Base-by-base conservation (phyloP, 345 rosid species). In the Cardamine occulta region DNA sequence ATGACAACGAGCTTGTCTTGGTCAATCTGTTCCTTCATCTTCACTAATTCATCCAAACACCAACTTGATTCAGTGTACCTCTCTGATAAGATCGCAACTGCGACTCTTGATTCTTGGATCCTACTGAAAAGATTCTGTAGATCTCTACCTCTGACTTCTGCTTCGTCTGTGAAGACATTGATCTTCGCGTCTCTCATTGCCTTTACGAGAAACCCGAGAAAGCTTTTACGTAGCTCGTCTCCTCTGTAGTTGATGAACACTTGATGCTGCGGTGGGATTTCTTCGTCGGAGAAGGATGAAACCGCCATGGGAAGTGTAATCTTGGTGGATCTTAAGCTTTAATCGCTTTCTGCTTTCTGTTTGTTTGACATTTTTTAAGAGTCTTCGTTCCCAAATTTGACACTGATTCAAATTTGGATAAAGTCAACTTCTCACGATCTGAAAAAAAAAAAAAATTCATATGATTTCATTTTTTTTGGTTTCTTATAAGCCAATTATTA, bases 11-110 rank as follows among this genome's bases (percentile, higher is more conserved):
- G 76, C 19, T 37, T 39, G 18, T 8, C 49, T 72, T 49, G 19
- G 2, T 74, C 63, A 31, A 64, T 45, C 54, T 6, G 35, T 42
- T 64, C 63, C 9, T 54, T 55, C 45, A 74, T 74, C 65, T 53
- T 74, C 34, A 45, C 63, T 3, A 74, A 18, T 23, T 74, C 71
- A 44, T 74, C 70, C 64, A 74, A 55, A 21, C 77, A 74, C 77
- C 77, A 64, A 3, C 29, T 6, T 0, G 78, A 74, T 13, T 74
- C 65, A 0, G 72, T 55, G 59, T 74, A 65, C 11, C 72, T 64
- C 14, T 56, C 54, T 0, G 78, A 74, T 2, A 74, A 44, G 34
- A 74, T 65, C 6, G 58, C 72, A 6, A 74, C 26, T 0, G 78
- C 78, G 4, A 74, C 45, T 55, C 28, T 56, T 0, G 78, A 74